Evolutionary conservation across 345 rosid species (phyloP), one percentile per base, ranked within the genome.

Genomic region (Gossypium mustelinum): DNA sequence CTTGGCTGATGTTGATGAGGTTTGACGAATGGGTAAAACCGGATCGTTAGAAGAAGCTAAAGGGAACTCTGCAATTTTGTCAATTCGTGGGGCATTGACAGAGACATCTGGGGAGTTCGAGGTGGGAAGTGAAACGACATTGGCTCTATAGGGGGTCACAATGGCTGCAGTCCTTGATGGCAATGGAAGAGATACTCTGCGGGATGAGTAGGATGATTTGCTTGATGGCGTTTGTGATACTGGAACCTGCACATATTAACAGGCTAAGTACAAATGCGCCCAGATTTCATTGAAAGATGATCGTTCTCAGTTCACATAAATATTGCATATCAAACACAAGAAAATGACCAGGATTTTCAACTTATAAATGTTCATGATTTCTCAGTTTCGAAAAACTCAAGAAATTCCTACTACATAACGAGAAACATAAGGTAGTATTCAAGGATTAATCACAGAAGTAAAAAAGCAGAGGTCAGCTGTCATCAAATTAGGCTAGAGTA

Each of bases 61-160:
- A 18, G 88, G 86, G 81, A 87, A 94, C 81, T 92, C 99, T 14
- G 86, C 94, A 11, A 94, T 94, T 87, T 86, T 94, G 83, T 93
- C 97, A 60, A 94, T 85, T 58, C 93, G 84, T 51, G 99, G 99
- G 67, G 95, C 88, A 74, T 94, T 91, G 43, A 94, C 98, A 34
- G 98, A 91, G 72, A 94, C 87, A 70, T 92, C 87, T 1, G 91
- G 90, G 59, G 97, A 94, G 12, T 90, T 82, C 62, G 76, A 60
- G 72, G 74, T 57, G 60, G 56, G 78, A 16, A 82, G 77, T 55
- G 84, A 73, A 51, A 80, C 79, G 9, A 73, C 78, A 13, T 79
- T 77, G 11, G 89, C 73, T 43, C 74, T 74, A 18, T 68, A 70
- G n/a, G 82, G 88, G 64, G 81, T 77, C 29, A 70, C 86, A n/a